Base-by-base conservation (phyloP, 2,329 filamentous ascomycete species). In the Penicillium sclerotiorum region DNA sequence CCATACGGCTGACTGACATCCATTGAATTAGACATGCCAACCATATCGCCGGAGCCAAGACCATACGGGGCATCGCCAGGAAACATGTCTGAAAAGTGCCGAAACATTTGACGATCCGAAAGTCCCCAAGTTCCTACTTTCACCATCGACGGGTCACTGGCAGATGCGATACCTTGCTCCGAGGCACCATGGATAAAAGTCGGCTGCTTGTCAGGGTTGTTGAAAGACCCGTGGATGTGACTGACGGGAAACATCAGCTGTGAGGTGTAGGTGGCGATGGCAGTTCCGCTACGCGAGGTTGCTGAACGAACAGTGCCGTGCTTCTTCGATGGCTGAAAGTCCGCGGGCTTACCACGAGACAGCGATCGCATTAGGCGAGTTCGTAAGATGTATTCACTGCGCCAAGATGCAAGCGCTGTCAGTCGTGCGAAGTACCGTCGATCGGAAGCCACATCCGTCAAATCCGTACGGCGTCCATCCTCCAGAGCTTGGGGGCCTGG, bases 331-430 rank as follows among this genome's bases (percentile, higher is more conserved):
- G 77, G 75, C 30, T 86, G 80, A 13, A 60, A 80, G 74, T 50
- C 64, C 8, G 69, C 65, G 30, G 93, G 90, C 66, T 92, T 95
- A 43, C 93, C 94, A 52, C 90, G 85, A 39, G 81, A 82, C 49
- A 97, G 77, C 54, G 89, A 94, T 37, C 91, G 84, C 45, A 97
- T 75, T 44, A 97, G 80, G 39, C 90, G 83, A 2, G 91, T 96
- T 39, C 94, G 83, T 49, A 96, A 75, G 40, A 97, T 87, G 64
- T 97, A 99, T 70, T 99, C 94, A 71, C 90, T 96, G 60, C 93
- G 84, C 93, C 94, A 97, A 8, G 92, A 94, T n/a, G 91, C 88
- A 53, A 92, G 74, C 3, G 85, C 80, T 8, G 89, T 95, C 47
- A 99, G 79, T 36, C 92, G 85, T 13, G 89, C 84, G 64, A 97